Evolutionary conservation across 1,284 basidiomycete genomes (phyloP).

Genomic region (Leccinum solheimii): DNA sequence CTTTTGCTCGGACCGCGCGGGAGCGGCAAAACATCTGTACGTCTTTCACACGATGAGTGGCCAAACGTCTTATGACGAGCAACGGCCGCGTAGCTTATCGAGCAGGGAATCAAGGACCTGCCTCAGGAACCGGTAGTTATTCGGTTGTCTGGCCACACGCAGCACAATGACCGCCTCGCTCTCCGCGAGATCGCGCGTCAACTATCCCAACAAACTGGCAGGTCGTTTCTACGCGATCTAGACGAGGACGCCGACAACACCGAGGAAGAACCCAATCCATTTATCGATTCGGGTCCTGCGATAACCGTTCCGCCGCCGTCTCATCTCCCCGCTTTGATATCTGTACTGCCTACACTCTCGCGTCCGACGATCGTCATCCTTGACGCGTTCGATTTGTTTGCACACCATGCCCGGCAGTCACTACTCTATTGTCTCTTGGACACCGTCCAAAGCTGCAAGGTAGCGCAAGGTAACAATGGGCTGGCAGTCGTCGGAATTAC

Average conservation of each 20-base stretch:
- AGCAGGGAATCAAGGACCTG: constrained; percentile 51
- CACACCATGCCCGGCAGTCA: constrained; percentile 84
- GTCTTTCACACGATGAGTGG: constrained; percentile 27
- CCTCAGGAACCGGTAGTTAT: constrained; percentile 65
- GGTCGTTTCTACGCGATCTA: constrained; percentile 46
- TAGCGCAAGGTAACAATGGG: constrained; percentile 57
- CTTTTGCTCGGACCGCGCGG: constrained; percentile 80
- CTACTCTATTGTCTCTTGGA: constrained; percentile 89
- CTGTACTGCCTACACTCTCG: constrained; percentile 71
- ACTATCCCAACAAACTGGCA: constrained; percentile 66
- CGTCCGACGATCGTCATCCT: constrained; percentile 82
- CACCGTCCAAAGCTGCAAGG: constrained; percentile 70
- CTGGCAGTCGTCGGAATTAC: constrained; percentile 84
- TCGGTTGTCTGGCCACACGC: constrained; percentile 82
- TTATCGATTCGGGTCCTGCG: constrained; percentile 37
- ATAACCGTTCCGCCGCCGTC: constrained; percentile 63
- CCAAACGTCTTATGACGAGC: constrained; percentile 5
- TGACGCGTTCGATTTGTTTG: constrained; percentile 91
- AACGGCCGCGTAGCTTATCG: constrained; percentile 50
- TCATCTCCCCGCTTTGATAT: constrained; percentile 79
- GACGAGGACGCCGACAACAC: constrained; percentile 35
- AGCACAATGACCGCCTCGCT: constrained; percentile 85
- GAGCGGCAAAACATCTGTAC: constrained; percentile 80
- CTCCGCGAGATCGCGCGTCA: constrained; percentile 91
- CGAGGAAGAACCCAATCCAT: constrained; percentile 41